Percentiles rank a stretch among this genome's conserved stretches.
Conservation (phyloP, 768 basidiomycete species). For the Boletus sensibilis region DNA sequence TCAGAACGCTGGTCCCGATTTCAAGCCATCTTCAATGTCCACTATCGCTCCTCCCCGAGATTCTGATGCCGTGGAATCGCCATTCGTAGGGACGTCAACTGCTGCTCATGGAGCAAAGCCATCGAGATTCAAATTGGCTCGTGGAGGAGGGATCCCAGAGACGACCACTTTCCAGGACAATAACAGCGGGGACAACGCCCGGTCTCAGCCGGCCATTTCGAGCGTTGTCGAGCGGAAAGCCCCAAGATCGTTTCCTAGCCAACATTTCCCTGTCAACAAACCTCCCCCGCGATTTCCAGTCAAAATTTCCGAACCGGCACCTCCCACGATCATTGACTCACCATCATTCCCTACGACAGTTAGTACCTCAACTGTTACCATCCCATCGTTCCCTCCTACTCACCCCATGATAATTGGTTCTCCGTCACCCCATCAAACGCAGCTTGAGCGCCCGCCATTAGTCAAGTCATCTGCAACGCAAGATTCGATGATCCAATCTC, state of each 20-base stretch:
- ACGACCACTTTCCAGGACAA: constrained; percentile 20
- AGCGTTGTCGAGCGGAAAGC: constrained; percentile 27
- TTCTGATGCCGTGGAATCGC: neutral
- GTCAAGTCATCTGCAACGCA: constrained; percentile 15
- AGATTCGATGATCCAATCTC: constrained; percentile 1
- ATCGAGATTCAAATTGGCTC: constrained; percentile 48
- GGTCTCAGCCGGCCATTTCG: constrained; percentile 32
- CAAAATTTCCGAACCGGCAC: constrained; percentile 2
- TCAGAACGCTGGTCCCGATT: constrained; percentile 53
- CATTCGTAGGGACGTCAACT: neutral
- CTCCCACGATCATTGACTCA: constrained; percentile 18
- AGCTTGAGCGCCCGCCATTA: constrained; percentile 27
- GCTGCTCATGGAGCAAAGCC: constrained; percentile 32
- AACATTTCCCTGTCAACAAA: constrained; percentile 18
- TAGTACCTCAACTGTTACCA: neutral
- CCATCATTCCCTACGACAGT: constrained; percentile 17
- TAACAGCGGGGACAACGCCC: constrained; percentile 34
- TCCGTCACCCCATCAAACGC: constrained; percentile 16
- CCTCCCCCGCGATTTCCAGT: constrained; percentile 5
- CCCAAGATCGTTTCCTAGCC: constrained; percentile 5
- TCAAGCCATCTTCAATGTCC: constrained; percentile 15
- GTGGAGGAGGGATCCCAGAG: neutral
- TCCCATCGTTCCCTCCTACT: constrained; percentile 4
- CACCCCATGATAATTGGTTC: constrained; percentile 11
- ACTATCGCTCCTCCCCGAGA: neutral